These are phyloP conservation scores for Ambrosia hybrid DNA, from an alignment of 140 eudicot genomes.

Conservation along the genomic window DNA sequence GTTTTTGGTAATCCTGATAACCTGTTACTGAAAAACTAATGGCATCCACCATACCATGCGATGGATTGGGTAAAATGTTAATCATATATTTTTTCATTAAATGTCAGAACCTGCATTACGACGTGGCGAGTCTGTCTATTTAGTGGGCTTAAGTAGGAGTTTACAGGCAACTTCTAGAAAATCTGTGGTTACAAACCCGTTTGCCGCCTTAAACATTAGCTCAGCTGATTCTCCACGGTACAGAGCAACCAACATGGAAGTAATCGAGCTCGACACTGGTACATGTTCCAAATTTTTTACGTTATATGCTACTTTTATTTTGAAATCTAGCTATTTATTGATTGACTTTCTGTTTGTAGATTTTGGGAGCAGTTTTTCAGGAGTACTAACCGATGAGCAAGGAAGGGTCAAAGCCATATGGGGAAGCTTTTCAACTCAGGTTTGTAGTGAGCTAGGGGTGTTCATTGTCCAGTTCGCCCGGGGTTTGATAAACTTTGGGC, in stretches of 20 bases:
- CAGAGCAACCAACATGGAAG: conserved; percentile 97
- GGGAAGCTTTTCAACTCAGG: conserved; percentile 98
- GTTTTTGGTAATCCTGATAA: too few relatives aligned
- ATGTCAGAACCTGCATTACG: conserved; percentile 73
- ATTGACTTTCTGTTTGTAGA: conserved; percentile 39
- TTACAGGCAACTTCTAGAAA: conserved; percentile 93
- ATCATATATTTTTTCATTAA: not conserved
- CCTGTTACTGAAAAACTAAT: too few relatives aligned
- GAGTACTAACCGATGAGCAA: conserved; percentile 78
- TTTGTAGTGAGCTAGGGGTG: conserved; percentile 15
- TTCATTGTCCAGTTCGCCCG: too few relatives aligned
- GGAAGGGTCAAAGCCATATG: conserved; percentile 97
- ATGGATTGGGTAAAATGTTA: not conserved
- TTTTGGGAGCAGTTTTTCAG: conserved; percentile 92
- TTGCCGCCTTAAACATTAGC: conserved; percentile 81
- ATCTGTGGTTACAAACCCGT: conserved; percentile 87
- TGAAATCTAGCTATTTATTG: conserved; percentile 3
- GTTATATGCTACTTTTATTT: not conserved
- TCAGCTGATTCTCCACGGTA: conserved; percentile 93
- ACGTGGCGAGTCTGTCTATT: conserved; percentile 83
- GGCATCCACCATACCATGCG: too few relatives aligned
- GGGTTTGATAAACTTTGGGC: too few relatives aligned
- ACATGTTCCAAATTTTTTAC: not conserved
- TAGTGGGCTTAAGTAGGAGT: conserved; percentile 90
- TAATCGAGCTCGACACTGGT: conserved; percentile 94